Evolutionary conservation across 2,329 filamentous ascomycete species (phyloP), one percentile per base, ranked within the genome.

Genomic region (Botrytis byssoidea): DNA sequence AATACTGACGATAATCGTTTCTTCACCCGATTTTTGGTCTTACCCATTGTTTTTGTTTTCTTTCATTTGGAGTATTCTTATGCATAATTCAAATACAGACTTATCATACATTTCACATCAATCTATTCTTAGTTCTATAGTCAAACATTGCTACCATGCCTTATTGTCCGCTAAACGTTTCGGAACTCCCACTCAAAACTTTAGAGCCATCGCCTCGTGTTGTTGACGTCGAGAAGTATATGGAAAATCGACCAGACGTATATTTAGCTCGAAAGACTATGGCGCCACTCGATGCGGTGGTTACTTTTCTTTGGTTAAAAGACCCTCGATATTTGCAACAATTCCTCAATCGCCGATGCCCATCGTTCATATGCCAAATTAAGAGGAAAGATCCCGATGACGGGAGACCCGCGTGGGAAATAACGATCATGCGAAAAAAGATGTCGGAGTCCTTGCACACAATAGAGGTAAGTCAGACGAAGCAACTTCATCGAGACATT

Each of bases 321-420:
- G 22, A 71, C 55, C 70, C 70, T 3, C 59, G 60, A 5, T 40
- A 25, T 20, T 20, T 71, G 29, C 59, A 55, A 20, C 70, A 71
- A 66, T 71, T 71, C 12, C 46, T 71, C 32, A 71, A 71, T 51
- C 70, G 35, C 7, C 60, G 46, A 55, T 42, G 65, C 10, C 20
- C 70, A 8, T 25, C 57, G 0, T 71, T 66, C 18, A 12, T 57
- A 18, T 71, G 55, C 8, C 40, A 42, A 35, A 25, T 37, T 12
- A n/a, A 44, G 32, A 8, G 46, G 12, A 37, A 3, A 32, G 10
- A 35, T 16, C 1, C 9, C 18, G 12, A 60, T 0, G 6, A 46
- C 8, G 10, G 22, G 8, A 22, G 37, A 16, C 1, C 7, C 3
- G 3, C 12, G 16, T 42, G 44, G 20, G n/a, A 57, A 35, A 42